These are phyloP conservation scores for Mycena metata DNA, from an alignment of 768 basidiomycete species.

Conservation along the genomic window DNA sequence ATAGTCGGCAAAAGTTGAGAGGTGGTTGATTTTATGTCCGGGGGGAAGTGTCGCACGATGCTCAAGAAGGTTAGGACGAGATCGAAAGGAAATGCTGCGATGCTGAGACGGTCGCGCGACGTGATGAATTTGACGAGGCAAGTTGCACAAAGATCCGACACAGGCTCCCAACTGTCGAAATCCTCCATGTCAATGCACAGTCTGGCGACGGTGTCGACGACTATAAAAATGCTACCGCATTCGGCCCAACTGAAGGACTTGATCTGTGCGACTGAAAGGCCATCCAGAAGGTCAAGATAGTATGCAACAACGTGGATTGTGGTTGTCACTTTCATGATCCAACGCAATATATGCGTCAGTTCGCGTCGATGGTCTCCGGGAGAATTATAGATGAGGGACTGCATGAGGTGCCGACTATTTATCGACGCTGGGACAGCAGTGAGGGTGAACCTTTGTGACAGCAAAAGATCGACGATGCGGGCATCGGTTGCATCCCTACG, in stretches of 20 bases:
- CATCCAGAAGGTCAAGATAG: slow-evolving; percentile 6
- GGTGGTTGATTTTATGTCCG: background rate
- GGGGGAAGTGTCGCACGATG: background rate
- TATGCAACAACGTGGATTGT: background rate
- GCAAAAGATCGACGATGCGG: slow-evolving; percentile 7
- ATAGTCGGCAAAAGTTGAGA: slow-evolving; percentile 5
- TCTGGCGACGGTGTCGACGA: slow-evolving; percentile 12
- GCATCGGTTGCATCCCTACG: slow-evolving; percentile 2
- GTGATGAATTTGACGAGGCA: slow-evolving; percentile 25
- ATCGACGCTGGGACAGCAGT: slow-evolving; percentile 13
- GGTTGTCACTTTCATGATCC: slow-evolving; percentile 14
- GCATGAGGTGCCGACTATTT: slow-evolving; percentile 3
- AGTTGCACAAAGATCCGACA: slow-evolving; percentile 15
- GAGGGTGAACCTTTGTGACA: slow-evolving; percentile 7
- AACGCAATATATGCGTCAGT: slow-evolving; percentile 13
- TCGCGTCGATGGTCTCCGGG: slow-evolving; percentile 4
- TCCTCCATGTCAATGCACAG: slow-evolving; percentile 6
- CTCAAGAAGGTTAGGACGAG: slow-evolving; percentile 6
- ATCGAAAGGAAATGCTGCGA: slow-evolving; percentile 16
- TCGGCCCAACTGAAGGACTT: slow-evolving; percentile 12
- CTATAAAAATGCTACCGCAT: slow-evolving; percentile 18
- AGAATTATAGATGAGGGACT: slow-evolving; percentile 7
- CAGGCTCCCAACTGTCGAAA: slow-evolving; percentile 11
- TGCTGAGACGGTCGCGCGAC: slow-evolving; percentile 5
- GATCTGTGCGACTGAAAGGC: background rate